Evolutionary conservation across 257 asterid species (phyloP).

Genomic region (Fraxinus cuspidata): DNA sequence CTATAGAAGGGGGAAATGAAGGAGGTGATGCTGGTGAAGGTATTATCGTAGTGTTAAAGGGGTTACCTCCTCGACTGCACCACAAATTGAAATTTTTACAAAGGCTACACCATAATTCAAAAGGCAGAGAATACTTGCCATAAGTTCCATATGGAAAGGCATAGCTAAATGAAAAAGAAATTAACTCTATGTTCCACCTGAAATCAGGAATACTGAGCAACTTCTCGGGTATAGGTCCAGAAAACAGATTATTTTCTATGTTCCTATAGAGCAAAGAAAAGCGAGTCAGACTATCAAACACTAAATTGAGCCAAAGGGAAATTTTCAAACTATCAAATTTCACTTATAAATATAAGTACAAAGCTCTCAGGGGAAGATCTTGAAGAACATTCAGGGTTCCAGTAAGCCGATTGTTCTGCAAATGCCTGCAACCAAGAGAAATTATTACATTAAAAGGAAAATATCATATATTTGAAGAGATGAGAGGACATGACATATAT

Average conservation of each 20-base stretch:
- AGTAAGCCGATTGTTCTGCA: conserved; percentile 79
- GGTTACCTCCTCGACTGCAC: conserved; percentile 80
- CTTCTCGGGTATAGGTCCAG: conserved; percentile 82
- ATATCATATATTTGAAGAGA: background rate
- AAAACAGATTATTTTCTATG: conserved; percentile 82
- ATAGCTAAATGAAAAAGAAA: conserved; percentile 1
- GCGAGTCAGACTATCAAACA: conserved; percentile 7
- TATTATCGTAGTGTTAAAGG: conserved; percentile 75
- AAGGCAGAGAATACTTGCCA: background rate
- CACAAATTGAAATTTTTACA: conserved; percentile 20
- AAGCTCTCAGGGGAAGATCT: conserved; percentile 70
- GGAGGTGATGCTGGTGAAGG: conserved; percentile 68
- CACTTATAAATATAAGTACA: conserved; percentile 47
- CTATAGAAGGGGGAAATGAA: conserved; percentile 47
- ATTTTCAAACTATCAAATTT: background rate
- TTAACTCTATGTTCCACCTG: conserved; percentile 51
- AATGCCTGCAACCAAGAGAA: conserved; percentile 53
- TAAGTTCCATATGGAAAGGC: background rate
- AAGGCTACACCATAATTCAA: background rate
- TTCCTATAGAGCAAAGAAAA: conserved; percentile 48
- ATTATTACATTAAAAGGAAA: conserved; percentile 1
- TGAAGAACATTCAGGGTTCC: conserved; percentile 86
- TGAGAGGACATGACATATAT: background rate
- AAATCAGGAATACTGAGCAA: conserved; percentile 68
- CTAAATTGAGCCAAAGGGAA: conserved; percentile 17